These are phyloP conservation scores for Aureobasidium sp. DNA, from an alignment of 2,329 filamentous ascomycete species.

Conservation along the genomic window DNA sequence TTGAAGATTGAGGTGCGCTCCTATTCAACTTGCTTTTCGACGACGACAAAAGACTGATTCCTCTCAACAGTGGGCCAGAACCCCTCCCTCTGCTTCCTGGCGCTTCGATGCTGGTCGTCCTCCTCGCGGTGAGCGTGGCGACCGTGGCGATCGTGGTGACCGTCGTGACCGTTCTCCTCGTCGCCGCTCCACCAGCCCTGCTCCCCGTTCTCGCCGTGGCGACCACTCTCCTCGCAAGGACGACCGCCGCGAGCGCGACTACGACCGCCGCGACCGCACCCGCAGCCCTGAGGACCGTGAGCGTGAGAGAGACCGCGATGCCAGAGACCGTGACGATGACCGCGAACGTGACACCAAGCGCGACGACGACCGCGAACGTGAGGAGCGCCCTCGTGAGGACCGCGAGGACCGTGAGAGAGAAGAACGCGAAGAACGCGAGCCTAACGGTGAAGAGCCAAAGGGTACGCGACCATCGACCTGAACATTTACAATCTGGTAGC, in stretches of 20 bases:
- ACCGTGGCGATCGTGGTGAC: conserved; percentile 15
- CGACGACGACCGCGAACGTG: conserved; percentile 45
- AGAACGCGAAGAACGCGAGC: conserved; percentile 16
- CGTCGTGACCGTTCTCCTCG: conserved; percentile 49
- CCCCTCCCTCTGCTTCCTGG: conserved; percentile 96
- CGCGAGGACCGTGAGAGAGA: conserved; percentile 38
- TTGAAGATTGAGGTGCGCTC: conserved; percentile 90
- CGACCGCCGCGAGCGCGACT: conserved; percentile 67
- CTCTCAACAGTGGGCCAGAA: conserved; percentile 80
- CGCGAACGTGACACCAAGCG: conserved; percentile 65
- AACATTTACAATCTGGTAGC: conserved; percentile 16
- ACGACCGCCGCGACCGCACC: conserved; percentile 61
- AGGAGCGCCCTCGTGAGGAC: conserved; percentile 47
- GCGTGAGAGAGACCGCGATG: conserved; percentile 53
- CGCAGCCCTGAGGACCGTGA: conserved; percentile 58
- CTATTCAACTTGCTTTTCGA: not conserved
- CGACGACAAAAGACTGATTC: not conserved
- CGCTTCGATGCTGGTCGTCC: conserved; percentile 75
- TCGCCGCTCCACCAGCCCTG: conserved; percentile 62
- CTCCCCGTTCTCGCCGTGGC: conserved; percentile 56
- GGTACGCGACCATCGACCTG: conserved; percentile 41
- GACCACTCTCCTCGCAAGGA: conserved; percentile 59
- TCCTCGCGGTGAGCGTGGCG: not conserved
- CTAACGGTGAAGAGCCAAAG: conserved; percentile 84
- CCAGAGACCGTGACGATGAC: conserved; percentile 35